These are phyloP conservation scores for Cajanus cajan DNA, from an alignment of 306 rosid species.

Conservation along the genomic window DNA sequence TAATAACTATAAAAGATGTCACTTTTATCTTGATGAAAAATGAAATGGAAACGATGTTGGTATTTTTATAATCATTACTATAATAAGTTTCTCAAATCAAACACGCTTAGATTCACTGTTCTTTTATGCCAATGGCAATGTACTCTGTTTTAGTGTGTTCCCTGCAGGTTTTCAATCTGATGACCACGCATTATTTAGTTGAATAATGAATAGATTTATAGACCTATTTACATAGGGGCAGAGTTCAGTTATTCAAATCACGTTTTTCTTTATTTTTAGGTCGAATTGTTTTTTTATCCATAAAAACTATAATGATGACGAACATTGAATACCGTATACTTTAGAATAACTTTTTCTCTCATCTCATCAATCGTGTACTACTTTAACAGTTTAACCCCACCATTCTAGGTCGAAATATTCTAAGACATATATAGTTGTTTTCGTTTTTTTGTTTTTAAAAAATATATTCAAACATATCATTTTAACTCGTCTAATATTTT, in stretches of 20 bases:
- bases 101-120: not conserved
- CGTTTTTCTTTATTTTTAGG: not conserved
- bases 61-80: too few relatives aligned
- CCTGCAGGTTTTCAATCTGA: not conserved
- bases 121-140: not conserved
- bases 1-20: too few relatives aligned
- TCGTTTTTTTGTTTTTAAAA: not conserved
- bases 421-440: not conserved
- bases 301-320: too few relatives aligned
- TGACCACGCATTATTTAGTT: not conserved
- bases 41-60: too few relatives aligned
- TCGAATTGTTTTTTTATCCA: too few relatives aligned
- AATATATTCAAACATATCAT: not conserved
- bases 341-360: too few relatives aligned
- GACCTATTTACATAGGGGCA: not conserved
- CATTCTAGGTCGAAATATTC: too few relatives aligned
- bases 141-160: not conserved
- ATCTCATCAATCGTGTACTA: too few relatives aligned
- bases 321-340: too few relatives aligned
- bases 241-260: not conserved
- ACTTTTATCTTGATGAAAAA: too few relatives aligned
- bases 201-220: too few relatives aligned
- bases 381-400: too few relatives aligned
- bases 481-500: not conserved
- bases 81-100: not conserved